Evolutionary conservation across 2,329 filamentous ascomycete species (phyloP).

Genomic region (Diaporthe sp.): DNA sequence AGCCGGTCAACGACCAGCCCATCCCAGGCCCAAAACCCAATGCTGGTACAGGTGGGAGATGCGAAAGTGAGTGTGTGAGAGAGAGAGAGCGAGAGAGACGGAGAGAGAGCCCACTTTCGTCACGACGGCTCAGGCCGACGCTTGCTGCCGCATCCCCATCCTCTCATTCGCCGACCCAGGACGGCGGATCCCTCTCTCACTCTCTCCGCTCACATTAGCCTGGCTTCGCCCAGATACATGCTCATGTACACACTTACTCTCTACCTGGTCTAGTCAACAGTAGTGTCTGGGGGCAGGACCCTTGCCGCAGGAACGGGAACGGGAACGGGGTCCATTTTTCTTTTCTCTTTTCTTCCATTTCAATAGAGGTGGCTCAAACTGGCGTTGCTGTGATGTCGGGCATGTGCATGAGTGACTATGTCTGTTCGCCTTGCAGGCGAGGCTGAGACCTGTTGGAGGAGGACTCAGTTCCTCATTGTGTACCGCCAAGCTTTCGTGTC

Average conservation of each 20-base stretch:
- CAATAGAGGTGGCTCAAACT: not conserved
- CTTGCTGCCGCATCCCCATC: slow-evolving; percentile 8
- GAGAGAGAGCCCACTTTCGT: not conserved
- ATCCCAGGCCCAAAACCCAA: not conserved
- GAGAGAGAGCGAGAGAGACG: no score
- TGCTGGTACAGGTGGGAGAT: not conserved
- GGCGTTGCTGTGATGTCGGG: not conserved
- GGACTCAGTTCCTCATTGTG: not conserved
- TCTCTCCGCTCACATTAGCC: slow-evolving; percentile 11
- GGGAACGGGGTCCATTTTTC: not conserved
- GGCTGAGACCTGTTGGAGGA: not conserved
- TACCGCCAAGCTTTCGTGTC: not conserved
- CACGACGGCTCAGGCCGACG: slow-evolving; percentile 26
- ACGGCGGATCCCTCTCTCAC: slow-evolving; percentile 29
- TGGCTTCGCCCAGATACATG: not conserved
- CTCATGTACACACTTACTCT: not conserved
- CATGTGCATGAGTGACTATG: not conserved
- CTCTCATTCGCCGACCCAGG: slow-evolving; percentile 34
- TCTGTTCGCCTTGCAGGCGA: slow-evolving; percentile 5
- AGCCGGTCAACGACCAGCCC: not conserved
- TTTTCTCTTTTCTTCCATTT: not conserved
- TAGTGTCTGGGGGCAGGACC: slow-evolving; percentile 16
- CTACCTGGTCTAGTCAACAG: slow-evolving; percentile 1
- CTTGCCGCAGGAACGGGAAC: slow-evolving; percentile 14
- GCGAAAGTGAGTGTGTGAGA: not conserved